phyloP scores from a whole-genome alignment of 1,284 basidiomycete species.

The Pseudozyma hubeiensis region DNA sequence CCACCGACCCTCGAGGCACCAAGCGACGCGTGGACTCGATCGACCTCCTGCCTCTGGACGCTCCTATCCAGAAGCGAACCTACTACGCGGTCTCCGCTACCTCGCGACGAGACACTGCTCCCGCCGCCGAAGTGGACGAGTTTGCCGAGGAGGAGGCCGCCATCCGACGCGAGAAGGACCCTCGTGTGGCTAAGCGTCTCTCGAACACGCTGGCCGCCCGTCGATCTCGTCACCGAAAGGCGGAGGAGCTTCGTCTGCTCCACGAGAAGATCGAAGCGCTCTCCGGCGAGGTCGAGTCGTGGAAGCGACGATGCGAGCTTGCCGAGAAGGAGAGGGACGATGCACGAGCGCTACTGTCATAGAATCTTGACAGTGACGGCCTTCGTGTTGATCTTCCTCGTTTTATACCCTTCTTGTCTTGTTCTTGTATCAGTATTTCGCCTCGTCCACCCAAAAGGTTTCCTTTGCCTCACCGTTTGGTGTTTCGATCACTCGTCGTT shows the following conservation, averaged over 20 bases:
- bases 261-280: slow-evolving; percentile 63
- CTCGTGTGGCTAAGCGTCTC: slow-evolving; percentile 65
- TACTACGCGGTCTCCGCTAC: slow-evolving; percentile 66
- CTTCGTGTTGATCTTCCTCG: neutral
- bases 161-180: slow-evolving; percentile 55
- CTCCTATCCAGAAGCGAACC: slow-evolving; percentile 64
- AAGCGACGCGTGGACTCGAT: slow-evolving; percentile 59
- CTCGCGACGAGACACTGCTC: slow-evolving; percentile 54
- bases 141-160: slow-evolving; percentile 50
- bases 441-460: slow-evolving; percentile 23
- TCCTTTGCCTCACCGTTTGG: neutral
- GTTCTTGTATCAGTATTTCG: slow-evolving; percentile 8
- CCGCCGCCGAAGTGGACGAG: slow-evolving; percentile 29
- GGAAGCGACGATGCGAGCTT: slow-evolving; percentile 63
- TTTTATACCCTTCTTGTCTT: slow-evolving; percentile 19
- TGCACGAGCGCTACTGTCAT: slow-evolving; percentile 24
- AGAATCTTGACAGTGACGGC: neutral
- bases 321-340: slow-evolving; percentile 63
- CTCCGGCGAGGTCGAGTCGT: slow-evolving; percentile 54
- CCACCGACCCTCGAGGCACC: slow-evolving; percentile 41
- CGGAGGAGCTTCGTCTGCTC: slow-evolving; percentile 61
- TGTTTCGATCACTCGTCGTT: no score
- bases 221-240: slow-evolving; percentile 65
- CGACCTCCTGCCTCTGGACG: slow-evolving; percentile 66
- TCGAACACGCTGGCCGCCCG: slow-evolving; percentile 67